Base-by-base conservation (phyloP, 495 filamentous ascomycete species). In the Neurospora hispaniola region DNA sequence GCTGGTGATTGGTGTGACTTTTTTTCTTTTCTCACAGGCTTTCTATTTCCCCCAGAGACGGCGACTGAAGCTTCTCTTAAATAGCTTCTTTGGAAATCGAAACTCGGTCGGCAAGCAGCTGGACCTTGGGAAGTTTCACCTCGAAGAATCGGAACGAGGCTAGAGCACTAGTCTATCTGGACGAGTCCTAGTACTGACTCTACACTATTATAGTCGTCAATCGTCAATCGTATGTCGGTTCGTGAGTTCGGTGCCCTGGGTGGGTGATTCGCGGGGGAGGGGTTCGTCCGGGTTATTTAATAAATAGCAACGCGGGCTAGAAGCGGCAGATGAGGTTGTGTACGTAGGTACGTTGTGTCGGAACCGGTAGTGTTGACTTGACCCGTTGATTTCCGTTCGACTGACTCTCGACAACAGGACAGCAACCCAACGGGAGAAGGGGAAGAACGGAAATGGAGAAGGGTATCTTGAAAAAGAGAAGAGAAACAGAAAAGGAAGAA, bases 321-420 rank as follows among this genome's bases (percentile, higher is more conserved):
- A 35, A 27, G 70, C 44, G n/a, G 70, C 70, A 71, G 43, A 44
- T 71, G 71, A 71, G 71, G 69, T 70, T 38, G 42, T 35, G 23
- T 66, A 31, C 12, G 27, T 66, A 66, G 31, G 23, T 59, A 27
- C 20, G 23, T 59, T 3, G 23, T 4, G 1, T 20, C 48, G 48
- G 20, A 59, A 59, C 11, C 7, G 43, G 18, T 46, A 46, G 44
- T 48, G 54, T 35, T 62, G 54, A 66, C 12, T 66, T 66, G 27
- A 0, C 54, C 54, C 54, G 54, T 66, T 35, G 54, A 18, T 66
- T 66, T 66, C 54, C 54, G 54, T 59, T 59, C 27, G 27, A 38
- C 54, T 23, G 35, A 23, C 44, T 62, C 54, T 62, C 23, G 54
- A 23, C 23, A 31, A 69, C 42, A 70, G 70, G 70, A 46, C 54